Base-by-base conservation (phyloP, 75 land plant species). In the Pinus albicaulis region DNA sequence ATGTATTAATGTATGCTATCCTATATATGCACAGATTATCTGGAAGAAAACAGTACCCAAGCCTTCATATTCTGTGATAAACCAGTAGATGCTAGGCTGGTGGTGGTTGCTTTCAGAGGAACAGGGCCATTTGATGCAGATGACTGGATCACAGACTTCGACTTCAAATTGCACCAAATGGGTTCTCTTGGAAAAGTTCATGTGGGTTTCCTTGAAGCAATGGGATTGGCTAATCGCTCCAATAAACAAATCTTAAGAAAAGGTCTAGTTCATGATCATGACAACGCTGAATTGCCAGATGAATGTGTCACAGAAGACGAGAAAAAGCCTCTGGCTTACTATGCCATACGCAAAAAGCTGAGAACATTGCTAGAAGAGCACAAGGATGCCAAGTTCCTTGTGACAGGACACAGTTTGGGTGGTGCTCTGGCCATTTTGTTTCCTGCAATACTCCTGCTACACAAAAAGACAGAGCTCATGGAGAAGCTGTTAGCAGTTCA, bases 321-420 rank as follows among this genome's bases (percentile, higher is more conserved):
- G 16, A 71, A 76, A 3, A 41, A 34, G 8, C 57, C 41, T 10
- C 72, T 72, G 1, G 91, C 90, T 1, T 89, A 87, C 76, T 86
- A 87, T 57, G 68, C 78, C 72, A 77, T 89, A 36, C 73, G 76
- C 6, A 76, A 76, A 3, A 77, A 71, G 41, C 82, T 90, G n/a
- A 26, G 34, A 15, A 19, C 77, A 16, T 60, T 86, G 23, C 55
- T 88, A 26, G 31, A 34, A 16, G 61, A 70, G 64, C 76, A 88
- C 83, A 69, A 79, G 41, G 59, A 79, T 63, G 91, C 92, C 4
- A 82, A 80, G 76, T 73, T 85, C 15, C 44, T 83, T 26, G 72
- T 90, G 60, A 75, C 95, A 3, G 95, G 95, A 0, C 95, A 92
- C 82, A 88, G 91, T 71, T 72, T 92, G 15, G 95, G 95, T 4